Evolutionary conservation across 2,329 filamentous ascomycete genomes (phyloP).

Genomic region (Clonostachys rhizophaga): DNA sequence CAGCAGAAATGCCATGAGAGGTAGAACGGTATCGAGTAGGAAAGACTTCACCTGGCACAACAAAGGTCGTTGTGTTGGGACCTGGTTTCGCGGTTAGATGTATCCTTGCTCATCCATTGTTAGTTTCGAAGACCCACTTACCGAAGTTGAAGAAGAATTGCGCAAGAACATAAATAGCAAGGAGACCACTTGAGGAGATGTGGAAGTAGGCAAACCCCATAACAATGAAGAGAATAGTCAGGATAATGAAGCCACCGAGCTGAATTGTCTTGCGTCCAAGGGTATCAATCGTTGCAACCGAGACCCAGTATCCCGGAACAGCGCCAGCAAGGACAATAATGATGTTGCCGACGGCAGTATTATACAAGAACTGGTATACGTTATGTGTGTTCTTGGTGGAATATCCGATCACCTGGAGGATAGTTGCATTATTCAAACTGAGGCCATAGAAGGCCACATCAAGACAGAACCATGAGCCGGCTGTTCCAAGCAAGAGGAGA

Average conservation of each 20-base stretch:
- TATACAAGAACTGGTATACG: conserved; percentile 85
- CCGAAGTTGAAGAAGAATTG: conserved; percentile 99
- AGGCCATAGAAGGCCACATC: conserved; percentile 99
- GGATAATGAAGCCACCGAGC: conserved; percentile 87
- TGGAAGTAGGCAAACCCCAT: conserved; percentile 92
- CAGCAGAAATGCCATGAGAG: conserved; percentile 90
- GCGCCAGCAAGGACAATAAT: conserved; percentile 77
- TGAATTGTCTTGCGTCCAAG: conserved; percentile 97
- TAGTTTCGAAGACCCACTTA: conserved; percentile 4
- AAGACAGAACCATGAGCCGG: conserved; percentile 90
- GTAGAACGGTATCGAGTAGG: conserved; percentile 89
- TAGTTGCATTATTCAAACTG: conserved; percentile 92
- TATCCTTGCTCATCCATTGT: not conserved
- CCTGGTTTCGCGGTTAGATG: conserved; percentile 14
- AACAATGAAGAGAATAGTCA: conserved; percentile 89
- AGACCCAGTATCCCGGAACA: conserved; percentile 84
- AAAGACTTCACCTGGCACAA: conserved; percentile 94
- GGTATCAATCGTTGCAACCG: conserved; percentile 87
- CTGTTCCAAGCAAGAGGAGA: conserved; percentile 74
- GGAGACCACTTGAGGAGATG: conserved; percentile 64
- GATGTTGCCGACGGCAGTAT: conserved; percentile 90
- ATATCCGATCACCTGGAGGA: conserved; percentile 81
- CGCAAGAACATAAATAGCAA: conserved; percentile 94
- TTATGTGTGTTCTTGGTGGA: conserved; percentile 62
- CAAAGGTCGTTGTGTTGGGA: conserved; percentile 93